phyloP scores from a whole-genome alignment of 2,329 filamentous ascomycete species.

The Trichoderma arundinaceum region DNA sequence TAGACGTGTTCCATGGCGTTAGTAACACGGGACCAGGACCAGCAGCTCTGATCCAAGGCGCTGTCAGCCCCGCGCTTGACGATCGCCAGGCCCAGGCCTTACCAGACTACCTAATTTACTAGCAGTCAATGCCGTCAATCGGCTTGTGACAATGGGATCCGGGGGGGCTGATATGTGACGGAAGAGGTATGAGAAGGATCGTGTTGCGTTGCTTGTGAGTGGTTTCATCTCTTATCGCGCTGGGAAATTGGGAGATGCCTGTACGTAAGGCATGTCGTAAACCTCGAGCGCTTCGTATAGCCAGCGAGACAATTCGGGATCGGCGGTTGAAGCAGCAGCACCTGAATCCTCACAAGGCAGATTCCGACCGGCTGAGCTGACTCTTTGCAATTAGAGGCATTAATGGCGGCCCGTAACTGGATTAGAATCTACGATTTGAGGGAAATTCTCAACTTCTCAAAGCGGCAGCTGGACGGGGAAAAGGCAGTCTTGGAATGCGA shows the following conservation, averaged over 20 bases:
- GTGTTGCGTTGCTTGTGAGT: neutral
- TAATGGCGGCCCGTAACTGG: constrained; percentile 4
- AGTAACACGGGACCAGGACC: constrained; percentile 8
- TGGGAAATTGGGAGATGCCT: neutral
- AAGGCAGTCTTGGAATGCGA: neutral
- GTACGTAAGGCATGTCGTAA: neutral
- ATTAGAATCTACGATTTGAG: neutral
- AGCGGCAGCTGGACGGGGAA: too few species aligned
- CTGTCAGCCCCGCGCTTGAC: constrained; percentile 21
- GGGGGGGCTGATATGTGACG: constrained; percentile 6
- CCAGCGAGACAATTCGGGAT: constrained; percentile 3
- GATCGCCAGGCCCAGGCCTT: constrained; percentile 12
- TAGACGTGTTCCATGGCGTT: constrained; percentile 20
- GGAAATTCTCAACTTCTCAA: neutral
- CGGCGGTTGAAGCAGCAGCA: neutral
- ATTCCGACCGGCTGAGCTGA: neutral
- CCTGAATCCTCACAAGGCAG: constrained; percentile 19
- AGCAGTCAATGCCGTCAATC: neutral
- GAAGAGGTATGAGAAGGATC: neutral
- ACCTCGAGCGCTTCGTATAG: neutral
- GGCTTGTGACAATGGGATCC: neutral
- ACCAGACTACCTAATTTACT: neutral
- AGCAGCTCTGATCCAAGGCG: constrained; percentile 4
- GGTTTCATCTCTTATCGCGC: neutral
- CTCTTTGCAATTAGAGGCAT: constrained; percentile 4